Base-by-base conservation (phyloP, 306 rosid genomes). In the Corylus americana region DNA sequence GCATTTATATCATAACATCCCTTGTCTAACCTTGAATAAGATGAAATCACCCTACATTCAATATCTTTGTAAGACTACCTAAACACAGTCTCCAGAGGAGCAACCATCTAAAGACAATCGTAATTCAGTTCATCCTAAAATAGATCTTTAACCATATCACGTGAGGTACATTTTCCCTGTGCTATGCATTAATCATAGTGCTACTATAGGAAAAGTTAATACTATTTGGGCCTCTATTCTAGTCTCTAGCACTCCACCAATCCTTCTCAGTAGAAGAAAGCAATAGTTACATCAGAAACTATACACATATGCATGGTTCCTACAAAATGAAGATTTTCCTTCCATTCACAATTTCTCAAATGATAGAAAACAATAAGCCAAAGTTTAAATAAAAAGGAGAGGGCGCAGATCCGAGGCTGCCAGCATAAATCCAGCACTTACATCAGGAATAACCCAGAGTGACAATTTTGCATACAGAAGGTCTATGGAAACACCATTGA, bases 371-470 rank as follows among this genome's bases (percentile, higher is more conserved):
- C 17, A 27, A 6, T 64, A 7, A 35, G 8, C 50, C 72, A 67
- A 17, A 67, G 51, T 25, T 39, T 67, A 67, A 42, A 42, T 0
- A 67, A 10, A 67, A 67, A 6, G 72, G 48, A 39, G 25, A 14
- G 16, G 72, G 12, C 17, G 51, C 48, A 67, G 48, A 39, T 42
- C 8, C 10, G 29, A 16, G 22, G 7, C 42, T 35, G 18, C 27
- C 50, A 42, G 44, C 42, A 80, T 77, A 16, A 57, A 64, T 58
- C 45, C 48, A 44, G 35, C 9, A 87, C 93, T 92, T 90, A 90
- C 98, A 78, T 95, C 99, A 76, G 99, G 98, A 87, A 95, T 86
- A 83, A 93, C 93, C 97, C 92, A 91, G 86, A 91, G 86, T 54
- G 97, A 82, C 62, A 95, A 82, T 86, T 88, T 90, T 55, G 98